These are phyloP conservation scores for Umbelopsis vinacea DNA, from an alignment of 192 early-diverging fungal genomes.

Conservation along the genomic window DNA sequence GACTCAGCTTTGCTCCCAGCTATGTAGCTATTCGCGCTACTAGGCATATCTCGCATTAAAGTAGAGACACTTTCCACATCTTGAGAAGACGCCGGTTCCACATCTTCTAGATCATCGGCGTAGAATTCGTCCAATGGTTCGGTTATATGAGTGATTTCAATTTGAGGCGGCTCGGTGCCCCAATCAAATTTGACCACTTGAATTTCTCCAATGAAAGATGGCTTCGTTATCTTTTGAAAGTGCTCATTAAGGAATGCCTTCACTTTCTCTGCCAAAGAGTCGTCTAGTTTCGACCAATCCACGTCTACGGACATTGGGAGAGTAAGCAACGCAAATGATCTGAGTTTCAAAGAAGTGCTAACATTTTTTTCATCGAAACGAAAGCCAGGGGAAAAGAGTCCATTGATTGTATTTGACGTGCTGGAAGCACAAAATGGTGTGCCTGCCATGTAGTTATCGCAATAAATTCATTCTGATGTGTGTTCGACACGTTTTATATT, in stretches of 20 bases:
- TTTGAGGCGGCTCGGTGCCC: conserved; percentile 67
- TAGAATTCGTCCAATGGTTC: conserved; percentile 83
- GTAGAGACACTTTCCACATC: not conserved
- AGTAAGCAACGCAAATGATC: not conserved
- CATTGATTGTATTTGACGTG: too few species aligned
- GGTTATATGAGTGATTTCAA: conserved; percentile 74
- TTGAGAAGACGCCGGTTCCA: conserved; percentile 32
- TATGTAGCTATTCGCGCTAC: not conserved
- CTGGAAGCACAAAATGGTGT: too few species aligned
- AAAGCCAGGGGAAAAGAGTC: not conserved
- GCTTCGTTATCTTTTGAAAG: conserved; percentile 63
- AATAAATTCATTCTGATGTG: too few species aligned
- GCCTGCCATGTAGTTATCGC: too few species aligned
- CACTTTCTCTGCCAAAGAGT: conserved; percentile 63
- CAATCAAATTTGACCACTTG: conserved; percentile 68
- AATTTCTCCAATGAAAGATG: conserved; percentile 73
- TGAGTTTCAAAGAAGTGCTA: not conserved
- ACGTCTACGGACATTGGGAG: conserved; percentile 71
- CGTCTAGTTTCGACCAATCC: conserved; percentile 72
- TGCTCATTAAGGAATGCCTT: conserved; percentile 68
- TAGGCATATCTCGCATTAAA: not conserved
- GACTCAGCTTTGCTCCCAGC: not conserved
- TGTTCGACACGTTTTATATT: too few species aligned
- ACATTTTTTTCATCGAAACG: not conserved
- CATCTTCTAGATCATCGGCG: conserved; percentile 52